Evolutionary conservation across 805 yeast species (phyloP).

Genomic region (Citeromyces nyonsensis): DNA sequence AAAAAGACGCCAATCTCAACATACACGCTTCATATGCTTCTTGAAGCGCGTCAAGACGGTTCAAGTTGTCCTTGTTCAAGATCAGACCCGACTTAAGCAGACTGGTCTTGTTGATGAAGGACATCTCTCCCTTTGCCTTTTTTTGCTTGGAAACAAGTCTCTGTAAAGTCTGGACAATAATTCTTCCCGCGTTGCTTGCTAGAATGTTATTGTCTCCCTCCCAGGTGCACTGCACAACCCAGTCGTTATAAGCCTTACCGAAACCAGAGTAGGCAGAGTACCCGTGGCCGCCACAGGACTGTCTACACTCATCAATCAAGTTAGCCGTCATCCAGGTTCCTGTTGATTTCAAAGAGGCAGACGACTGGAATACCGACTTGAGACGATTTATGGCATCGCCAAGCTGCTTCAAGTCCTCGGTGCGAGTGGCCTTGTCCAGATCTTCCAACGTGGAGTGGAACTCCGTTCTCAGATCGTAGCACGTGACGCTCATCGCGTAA

Average conservation of each 20-base stretch:
- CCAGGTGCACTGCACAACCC: slow-evolving; percentile 99
- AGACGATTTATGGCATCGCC: slow-evolving; percentile 36
- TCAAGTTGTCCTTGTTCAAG: slow-evolving; percentile 13
- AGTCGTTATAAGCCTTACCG: slow-evolving; percentile 78
- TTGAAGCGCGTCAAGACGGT: slow-evolving; percentile 15
- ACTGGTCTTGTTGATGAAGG: slow-evolving; percentile 18
- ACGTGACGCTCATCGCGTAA: slow-evolving; percentile 62
- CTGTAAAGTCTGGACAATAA: slow-evolving; percentile 38
- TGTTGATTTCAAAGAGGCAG: slow-evolving; percentile 82
- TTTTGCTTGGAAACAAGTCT: slow-evolving; percentile 21
- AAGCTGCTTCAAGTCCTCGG: slow-evolving; percentile 28
- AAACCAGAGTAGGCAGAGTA: slow-evolving; percentile 87
- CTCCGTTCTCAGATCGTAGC: slow-evolving; percentile 40
- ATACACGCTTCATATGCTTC: slow-evolving; percentile 23
- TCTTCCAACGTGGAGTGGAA: slow-evolving; percentile 31
- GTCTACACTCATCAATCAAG: slow-evolving; percentile 80
- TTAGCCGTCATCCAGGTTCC: slow-evolving; percentile 76
- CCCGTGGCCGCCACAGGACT: slow-evolving; percentile 94
- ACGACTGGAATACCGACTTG: slow-evolving; percentile 68
- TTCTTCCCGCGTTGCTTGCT: slow-evolving; percentile 73
- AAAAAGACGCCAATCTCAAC: slow-evolving; percentile 18
- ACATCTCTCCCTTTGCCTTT: slow-evolving; percentile 27
- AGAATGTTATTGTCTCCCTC: slow-evolving; percentile 91
- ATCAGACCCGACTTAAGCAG: slow-evolving; percentile 11
- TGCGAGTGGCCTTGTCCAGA: slow-evolving; percentile 37